phyloP scores from a whole-genome alignment of 768 basidiomycete genomes.

The Auriscalpium microsporum region DNA sequence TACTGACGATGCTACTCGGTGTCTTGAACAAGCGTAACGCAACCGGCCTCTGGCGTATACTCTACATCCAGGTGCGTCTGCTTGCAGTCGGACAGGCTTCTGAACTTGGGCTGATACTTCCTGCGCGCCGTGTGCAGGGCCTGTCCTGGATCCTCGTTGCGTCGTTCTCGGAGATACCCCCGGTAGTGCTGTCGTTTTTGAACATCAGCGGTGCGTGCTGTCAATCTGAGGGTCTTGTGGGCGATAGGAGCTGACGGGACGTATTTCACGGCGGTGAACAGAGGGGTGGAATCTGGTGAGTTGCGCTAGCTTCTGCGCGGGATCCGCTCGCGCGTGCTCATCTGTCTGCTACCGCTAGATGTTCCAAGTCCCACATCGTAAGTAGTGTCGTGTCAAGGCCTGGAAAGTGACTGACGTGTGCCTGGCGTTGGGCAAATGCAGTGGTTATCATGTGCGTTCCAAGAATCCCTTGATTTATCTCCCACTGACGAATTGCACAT shows the following conservation, averaged over 20 bases:
- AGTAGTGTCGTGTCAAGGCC: background rate
- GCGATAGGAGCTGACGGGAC: no score
- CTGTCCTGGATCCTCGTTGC: slow-evolving; percentile 1
- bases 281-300: slow-evolving; percentile 5
- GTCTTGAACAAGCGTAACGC: slow-evolving; percentile 2
- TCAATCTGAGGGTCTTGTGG: background rate
- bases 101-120: background rate
- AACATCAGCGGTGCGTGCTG: slow-evolving; percentile 2
- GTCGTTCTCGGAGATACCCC: background rate
- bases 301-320: background rate
- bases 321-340: background rate
- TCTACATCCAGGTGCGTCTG: slow-evolving; percentile 1
- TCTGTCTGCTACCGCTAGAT: background rate
- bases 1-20: background rate
- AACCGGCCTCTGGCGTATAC: slow-evolving; percentile 1
- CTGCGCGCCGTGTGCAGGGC: background rate
- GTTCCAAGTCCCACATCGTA: slow-evolving; percentile 3
- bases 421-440: background rate
- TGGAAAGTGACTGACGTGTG: no score
- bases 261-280: background rate
- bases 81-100: background rate
- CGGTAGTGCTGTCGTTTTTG: background rate
- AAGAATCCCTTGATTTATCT: background rate
- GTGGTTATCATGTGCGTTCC: slow-evolving; percentile 4
- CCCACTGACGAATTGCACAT: background rate